These are phyloP conservation scores for Leccinum boreale DNA, from an alignment of 768 basidiomycete species.

Conservation along the genomic window DNA sequence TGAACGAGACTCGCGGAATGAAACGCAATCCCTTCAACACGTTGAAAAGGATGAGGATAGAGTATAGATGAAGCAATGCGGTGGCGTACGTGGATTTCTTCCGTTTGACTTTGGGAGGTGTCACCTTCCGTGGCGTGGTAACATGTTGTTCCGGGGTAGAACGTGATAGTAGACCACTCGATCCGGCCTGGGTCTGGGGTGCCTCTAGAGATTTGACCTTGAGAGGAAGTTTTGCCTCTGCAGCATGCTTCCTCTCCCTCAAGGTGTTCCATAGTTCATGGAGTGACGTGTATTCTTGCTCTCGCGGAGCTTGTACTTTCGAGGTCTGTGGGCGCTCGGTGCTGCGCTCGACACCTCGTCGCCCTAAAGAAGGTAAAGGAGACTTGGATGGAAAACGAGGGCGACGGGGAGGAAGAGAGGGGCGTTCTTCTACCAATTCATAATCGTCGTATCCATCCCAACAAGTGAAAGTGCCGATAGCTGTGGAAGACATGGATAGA, in stretches of 20 bases:
- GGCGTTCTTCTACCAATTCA: slow-evolving; percentile 21
- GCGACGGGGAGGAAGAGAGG: slow-evolving; percentile 17
- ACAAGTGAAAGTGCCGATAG: slow-evolving; percentile 33
- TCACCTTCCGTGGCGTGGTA: slow-evolving; percentile 24
- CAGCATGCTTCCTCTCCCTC: slow-evolving; percentile 59
- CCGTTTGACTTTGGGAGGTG: slow-evolving; percentile 47
- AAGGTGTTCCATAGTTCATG: slow-evolving; percentile 66
- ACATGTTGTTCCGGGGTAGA: slow-evolving; percentile 22
- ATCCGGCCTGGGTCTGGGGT: slow-evolving; percentile 20
- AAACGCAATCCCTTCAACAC: slow-evolving; percentile 45
- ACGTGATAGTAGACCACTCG: slow-evolving; percentile 21
- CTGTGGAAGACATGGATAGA: slow-evolving; percentile 30
- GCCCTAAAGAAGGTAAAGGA: slow-evolving; percentile 8
- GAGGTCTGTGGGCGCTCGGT: slow-evolving; percentile 21
- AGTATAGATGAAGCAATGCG: slow-evolving; percentile 4
- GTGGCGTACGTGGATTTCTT: slow-evolving; percentile 60
- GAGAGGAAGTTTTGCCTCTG: slow-evolving; percentile 63
- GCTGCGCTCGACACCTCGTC: slow-evolving; percentile 15
- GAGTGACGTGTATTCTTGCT: slow-evolving; percentile 35
- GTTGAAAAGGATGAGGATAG: slow-evolving; percentile 15
- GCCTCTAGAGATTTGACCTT: slow-evolving; percentile 68
- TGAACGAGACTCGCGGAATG: slow-evolving; percentile 67
- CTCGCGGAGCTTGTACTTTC: slow-evolving; percentile 14
- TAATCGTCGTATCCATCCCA: slow-evolving; percentile 31
- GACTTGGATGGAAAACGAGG: slow-evolving; percentile 23